Conservation (phyloP, 768 basidiomycete species). For the Tremella yokohamensis region DNA sequence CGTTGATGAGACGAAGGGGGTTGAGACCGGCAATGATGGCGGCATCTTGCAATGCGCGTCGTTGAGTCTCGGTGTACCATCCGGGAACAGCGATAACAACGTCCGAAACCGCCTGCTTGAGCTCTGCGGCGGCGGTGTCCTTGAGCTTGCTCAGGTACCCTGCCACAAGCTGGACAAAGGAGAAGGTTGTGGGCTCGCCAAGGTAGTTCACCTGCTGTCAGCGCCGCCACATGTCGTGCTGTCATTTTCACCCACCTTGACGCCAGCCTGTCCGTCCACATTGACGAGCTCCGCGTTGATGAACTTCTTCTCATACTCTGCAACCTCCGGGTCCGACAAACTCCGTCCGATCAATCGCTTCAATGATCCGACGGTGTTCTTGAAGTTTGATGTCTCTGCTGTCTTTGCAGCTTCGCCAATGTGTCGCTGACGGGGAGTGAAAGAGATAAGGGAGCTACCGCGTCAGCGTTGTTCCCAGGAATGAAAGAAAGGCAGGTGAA, state of each 20-base stretch:
- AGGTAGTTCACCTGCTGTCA: slow-evolving; percentile 73
- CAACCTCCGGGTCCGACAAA: slow-evolving; percentile 69
- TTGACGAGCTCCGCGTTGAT: slow-evolving; percentile 83
- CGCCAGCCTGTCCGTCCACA: slow-evolving; percentile 74
- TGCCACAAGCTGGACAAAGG: slow-evolving; percentile 84
- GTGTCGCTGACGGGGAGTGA: slow-evolving; percentile 81
- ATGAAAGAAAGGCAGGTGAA: too few relatives aligned
- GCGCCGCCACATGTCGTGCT: neutral
- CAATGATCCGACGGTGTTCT: slow-evolving; percentile 89
- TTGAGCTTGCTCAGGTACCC: slow-evolving; percentile 87
- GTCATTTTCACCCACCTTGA: slow-evolving; percentile 64
- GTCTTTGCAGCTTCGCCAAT: slow-evolving; percentile 97
- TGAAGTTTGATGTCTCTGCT: slow-evolving; percentile 95
- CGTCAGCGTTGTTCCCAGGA: too few relatives aligned
- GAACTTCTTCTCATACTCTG: slow-evolving; percentile 82
- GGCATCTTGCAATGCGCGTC: slow-evolving; percentile 83
- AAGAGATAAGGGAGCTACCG: slow-evolving; percentile 83
- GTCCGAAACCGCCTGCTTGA: slow-evolving; percentile 81
- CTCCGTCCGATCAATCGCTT: slow-evolving; percentile 86
- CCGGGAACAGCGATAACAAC: slow-evolving; percentile 94
- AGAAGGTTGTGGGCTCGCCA: slow-evolving; percentile 73
- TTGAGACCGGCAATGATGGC: slow-evolving; percentile 85
- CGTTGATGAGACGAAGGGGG: slow-evolving; percentile 91
- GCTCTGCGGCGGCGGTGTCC: slow-evolving; percentile 78
- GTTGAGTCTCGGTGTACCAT: slow-evolving; percentile 92